Conservation (phyloP, 768 basidiomycete species). For the Collybia sordida region DNA sequence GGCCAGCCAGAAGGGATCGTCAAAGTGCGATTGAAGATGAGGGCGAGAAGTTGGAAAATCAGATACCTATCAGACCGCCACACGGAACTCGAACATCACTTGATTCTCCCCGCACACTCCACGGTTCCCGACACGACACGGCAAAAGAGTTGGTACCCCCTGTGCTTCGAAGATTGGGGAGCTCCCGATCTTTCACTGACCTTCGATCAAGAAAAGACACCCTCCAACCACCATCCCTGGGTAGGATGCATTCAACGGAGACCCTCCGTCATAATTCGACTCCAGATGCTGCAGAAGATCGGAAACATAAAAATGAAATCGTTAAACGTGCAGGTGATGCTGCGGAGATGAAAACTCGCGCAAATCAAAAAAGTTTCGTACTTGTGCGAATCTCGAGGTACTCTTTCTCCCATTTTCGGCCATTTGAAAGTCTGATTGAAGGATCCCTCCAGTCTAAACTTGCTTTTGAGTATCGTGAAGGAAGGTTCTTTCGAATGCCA, state of each 20-base stretch:
- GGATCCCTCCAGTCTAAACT: constrained; percentile 50
- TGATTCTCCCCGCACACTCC: constrained; percentile 45
- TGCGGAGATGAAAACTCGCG: constrained; percentile 79
- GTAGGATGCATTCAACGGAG: constrained; percentile 41
- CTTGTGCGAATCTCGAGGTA: constrained; percentile 74
- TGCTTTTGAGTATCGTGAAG: constrained; percentile 77
- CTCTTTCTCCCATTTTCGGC: constrained; percentile 11
- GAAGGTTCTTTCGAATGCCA: constrained; percentile 84
- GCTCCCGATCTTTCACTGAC: constrained; percentile 73
- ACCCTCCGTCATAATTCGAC: constrained; percentile 24
- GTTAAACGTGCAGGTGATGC: constrained; percentile 53
- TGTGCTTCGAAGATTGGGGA: constrained; percentile 49
- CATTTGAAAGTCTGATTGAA: constrained; percentile 11
- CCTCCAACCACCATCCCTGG: constrained; percentile 24
- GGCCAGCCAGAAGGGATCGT: constrained; percentile 61
- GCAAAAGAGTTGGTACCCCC: constrained; percentile 28
- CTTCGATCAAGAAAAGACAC: constrained; percentile 41
- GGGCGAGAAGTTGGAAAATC: constrained; percentile 17
- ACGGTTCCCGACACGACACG: constrained; percentile 12
- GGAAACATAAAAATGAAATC: constrained; percentile 8
- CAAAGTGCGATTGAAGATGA: constrained; percentile 20
- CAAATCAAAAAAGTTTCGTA: constrained; percentile 82
- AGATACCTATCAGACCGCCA: constrained; percentile 2
- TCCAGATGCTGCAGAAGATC: constrained; percentile 11
- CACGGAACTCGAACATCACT: constrained; percentile 39